Base-by-base conservation (phyloP, 2,329 filamentous ascomycete species). In the Calonectria hawksworthii region DNA sequence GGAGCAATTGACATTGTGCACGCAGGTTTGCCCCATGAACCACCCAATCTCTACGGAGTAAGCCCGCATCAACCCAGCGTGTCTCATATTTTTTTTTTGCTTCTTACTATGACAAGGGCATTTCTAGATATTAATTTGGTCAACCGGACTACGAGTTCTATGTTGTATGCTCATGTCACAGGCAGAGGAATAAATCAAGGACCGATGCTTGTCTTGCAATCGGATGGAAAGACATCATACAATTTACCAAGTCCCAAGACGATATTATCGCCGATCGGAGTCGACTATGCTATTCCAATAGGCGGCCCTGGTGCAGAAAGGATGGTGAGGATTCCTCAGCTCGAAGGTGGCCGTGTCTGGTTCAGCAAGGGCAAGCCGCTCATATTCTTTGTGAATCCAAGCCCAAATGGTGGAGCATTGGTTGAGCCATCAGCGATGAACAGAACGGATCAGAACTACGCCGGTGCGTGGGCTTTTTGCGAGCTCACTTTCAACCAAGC, bases 351-450 rank as follows among this genome's bases (percentile, higher is more conserved):
- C 1, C 90, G 94, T 68, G 91, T 96, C 82, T 96, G 93, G 92
- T 94, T 95, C 83, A 91, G 89, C 71, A 87, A 91, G 74, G 90
- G 90, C 78, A 85, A 85, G 56, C 89, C 89, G 44, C 87, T 96
- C 64, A 92, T 88, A 1, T 96, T 96, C 84, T 86, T 91, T 16
- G 83, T 96, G 68, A 96, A 96, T 83, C 93, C 92, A 32, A 92
- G 92, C 21, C 92, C 94, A 36, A 63, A 41, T 41, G 56, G 56
- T 14, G 56, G 56, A 9, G 93, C 91, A 1, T 88, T 96, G 18
- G 94, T 96, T 54, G 94, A 96, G 84, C 94, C 94, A 0, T 93
- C 92, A 13, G 91, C 93, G 32, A 93, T 91, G 38, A 96, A 96
- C 83, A 83, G 88, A 0, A 83, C 88, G 0, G 93, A 95, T 80